A percentile compares a stretch with the other conserved stretches of the same genome.
These are phyloP conservation scores for Ganoderma sinense DNA, from an alignment of 1,284 basidiomycete species.

Conservation along the genomic window DNA sequence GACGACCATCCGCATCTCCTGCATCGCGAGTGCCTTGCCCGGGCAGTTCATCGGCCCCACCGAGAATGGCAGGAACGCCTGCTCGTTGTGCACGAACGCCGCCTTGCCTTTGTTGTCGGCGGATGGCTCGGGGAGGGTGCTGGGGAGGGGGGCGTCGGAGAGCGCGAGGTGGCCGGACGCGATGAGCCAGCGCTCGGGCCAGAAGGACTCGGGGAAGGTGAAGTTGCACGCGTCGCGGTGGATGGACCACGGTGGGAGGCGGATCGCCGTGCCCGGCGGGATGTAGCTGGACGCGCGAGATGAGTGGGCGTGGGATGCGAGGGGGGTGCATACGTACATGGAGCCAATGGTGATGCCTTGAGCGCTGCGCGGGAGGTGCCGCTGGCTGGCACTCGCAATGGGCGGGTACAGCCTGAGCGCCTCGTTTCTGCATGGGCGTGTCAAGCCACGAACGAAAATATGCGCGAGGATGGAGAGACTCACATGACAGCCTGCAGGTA, in stretches of 20 bases:
- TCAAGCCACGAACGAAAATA: background rate
- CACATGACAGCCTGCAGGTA: constrained; percentile 44
- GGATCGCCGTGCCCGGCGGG: constrained; percentile 34
- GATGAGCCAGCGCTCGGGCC: constrained; percentile 42
- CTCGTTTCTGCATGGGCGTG: constrained; percentile 57
- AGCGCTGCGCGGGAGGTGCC: constrained; percentile 41
- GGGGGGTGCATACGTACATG: constrained; percentile 26
- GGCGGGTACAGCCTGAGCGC: constrained; percentile 61
- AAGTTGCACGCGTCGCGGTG: constrained; percentile 43
- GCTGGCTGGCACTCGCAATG: constrained; percentile 56
- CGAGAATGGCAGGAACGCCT: constrained; percentile 41
- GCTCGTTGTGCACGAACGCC: constrained; percentile 30
- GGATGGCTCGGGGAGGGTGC: background rate
- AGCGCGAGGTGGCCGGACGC: background rate
- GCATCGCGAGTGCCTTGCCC: constrained; percentile 42
- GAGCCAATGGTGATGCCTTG: constrained; percentile 31
- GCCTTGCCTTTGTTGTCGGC: background rate
- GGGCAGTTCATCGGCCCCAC: constrained; percentile 41
- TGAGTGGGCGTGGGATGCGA: background rate
- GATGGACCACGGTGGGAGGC: constrained; percentile 35
- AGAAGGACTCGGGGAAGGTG: constrained; percentile 35
- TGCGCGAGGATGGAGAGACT: no score
- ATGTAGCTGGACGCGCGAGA: constrained; percentile 26
- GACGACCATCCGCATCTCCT: no score
- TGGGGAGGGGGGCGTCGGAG: background rate